Base-by-base conservation (phyloP, 345 rosid genomes). In the Stellera chamaejasme region DNA sequence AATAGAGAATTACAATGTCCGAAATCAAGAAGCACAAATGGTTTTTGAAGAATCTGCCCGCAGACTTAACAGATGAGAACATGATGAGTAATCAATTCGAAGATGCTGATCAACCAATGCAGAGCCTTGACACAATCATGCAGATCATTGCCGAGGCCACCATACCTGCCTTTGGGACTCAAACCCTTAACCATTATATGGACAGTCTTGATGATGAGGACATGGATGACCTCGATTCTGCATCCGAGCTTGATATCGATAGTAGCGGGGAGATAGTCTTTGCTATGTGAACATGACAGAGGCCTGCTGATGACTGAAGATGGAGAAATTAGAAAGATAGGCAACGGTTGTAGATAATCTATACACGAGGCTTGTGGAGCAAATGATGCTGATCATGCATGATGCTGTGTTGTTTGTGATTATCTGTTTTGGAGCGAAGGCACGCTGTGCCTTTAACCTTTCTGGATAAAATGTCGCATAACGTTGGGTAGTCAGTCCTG, bases 191-290 rank as follows among this genome's bases (percentile, higher is more conserved):
- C 77, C 83, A 60, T 46, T 80, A 66, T 63, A 44, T 70, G 0
- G 96, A 83, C 42, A 75, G 70, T 70, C 68, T 84, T 32, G 39
- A 87, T 65, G 99, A 89, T 32, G 90, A 84, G 26, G 90, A 84
- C 66, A 81, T 86, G 97, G 95, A 92, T 7, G 97, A 87, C 68
- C 54, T 81, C 10, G 99, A 89, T 63, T 82, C 82, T 48, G 97
- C 84, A 52, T 79, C 88, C 2, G 99, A 93, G 47, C 85, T 87
- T 25, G 99, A 89, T 58, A 64, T 87, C 45, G 94, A 93, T 67
- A 93, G 97, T 69, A 89, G 99, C 2, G 96, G 97, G 55, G 96
- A 93, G 77, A 87, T 93, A 60, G 76, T 93, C 45, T 87, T 89
- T 59, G 97, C 96, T 11, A 62, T 84, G 60, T 81, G 23, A 19